Base-by-base conservation (phyloP, 192 early-diverging fungal genomes). In the Backusella westeae region DNA sequence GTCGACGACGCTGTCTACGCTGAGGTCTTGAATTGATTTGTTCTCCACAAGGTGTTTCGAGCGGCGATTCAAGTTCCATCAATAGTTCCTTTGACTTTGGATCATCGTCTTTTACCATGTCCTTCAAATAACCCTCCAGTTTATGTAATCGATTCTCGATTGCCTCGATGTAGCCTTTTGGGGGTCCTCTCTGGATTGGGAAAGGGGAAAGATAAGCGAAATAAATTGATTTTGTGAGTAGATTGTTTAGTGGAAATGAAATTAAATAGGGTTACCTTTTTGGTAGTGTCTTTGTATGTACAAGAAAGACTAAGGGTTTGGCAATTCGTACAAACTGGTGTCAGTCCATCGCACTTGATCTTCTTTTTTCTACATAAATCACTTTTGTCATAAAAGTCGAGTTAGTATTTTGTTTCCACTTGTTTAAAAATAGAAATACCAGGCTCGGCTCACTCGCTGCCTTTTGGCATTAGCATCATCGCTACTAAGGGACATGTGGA, bases 141-240 rank as follows among this genome's bases (percentile, higher is more conserved):
- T 89, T 83, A 75, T 90, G 89, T 42, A 96, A 81, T 75, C 92
- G 83, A 73, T 85, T 90, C 73, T 96, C 94, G 12, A 96, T 90
- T 8, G 89, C 91, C 63, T 94, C 94, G n/a, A 96, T 94, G 74
- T 96, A 96, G 26, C 94, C 94, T 75, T 94, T 94, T 14, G 93
- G 92, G 19, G 94, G 94, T 5, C 94, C 94, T 52, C 94, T 87
- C 32, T 32, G 32, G 32, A 32, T 32, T 32, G 32, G 32, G 32
- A 32, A 32, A 32, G 32, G 2, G 32, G 32, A 32, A 32, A 32
- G 32, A 32, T 32, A 32, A 32, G 32, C 32, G 32, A 1, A 44
- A 44, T 5, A 44, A 44, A 49, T 39, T 39, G 80, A 29, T 3
- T 39, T 39, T 39, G 69, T 76, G 46, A 59, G 69, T 71, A 77